Evolutionary conservation across 2,329 filamentous ascomycete species (phyloP).

Genomic region (Drechmeria coniospora): DNA sequence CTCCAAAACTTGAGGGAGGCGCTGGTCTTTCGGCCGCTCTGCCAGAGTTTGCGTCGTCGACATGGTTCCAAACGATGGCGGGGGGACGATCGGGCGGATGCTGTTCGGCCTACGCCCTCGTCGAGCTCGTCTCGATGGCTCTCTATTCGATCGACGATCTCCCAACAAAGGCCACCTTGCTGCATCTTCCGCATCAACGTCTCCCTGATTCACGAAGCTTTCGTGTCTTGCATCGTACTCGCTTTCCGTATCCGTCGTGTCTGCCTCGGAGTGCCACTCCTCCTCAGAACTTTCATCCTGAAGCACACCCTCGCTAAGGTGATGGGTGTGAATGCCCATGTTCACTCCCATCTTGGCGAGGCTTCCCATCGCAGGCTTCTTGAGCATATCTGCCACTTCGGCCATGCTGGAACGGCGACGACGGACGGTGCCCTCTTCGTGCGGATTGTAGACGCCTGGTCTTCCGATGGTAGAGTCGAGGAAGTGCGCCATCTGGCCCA

Average conservation of each 20-base stretch:
- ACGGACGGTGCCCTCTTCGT: constrained; percentile 14
- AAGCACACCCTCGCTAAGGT: constrained; percentile 47
- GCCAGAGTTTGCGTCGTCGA: constrained; percentile 10
- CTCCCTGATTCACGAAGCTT: constrained; percentile 16
- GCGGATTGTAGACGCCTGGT: constrained; percentile 28
- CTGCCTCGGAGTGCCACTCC: constrained; percentile 16
- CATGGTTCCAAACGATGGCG: constrained; percentile 18
- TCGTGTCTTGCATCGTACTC: constrained; percentile 10
- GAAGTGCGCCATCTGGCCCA: constrained; percentile 26
- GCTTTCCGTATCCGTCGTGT: constrained; percentile 14
- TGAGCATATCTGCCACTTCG: constrained; percentile 46
- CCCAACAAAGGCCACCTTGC: constrained; percentile 9
- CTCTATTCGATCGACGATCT: constrained; percentile 2
- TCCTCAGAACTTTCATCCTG: constrained; percentile 19
- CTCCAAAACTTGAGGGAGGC: constrained; percentile 4
- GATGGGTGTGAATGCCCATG: constrained; percentile 62
- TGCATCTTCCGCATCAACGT: constrained; percentile 5
- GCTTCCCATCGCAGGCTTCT: constrained; percentile 37
- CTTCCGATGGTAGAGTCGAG: constrained; percentile 26
- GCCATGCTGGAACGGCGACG: constrained; percentile 33
- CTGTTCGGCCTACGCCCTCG: constrained; percentile 5
- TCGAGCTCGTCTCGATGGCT: constrained; percentile 6
- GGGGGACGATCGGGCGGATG: constrained; percentile 4
- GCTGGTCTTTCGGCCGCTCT: constrained; percentile 1
- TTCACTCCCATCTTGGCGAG: constrained; percentile 45